A percentile compares a stretch with the other conserved stretches of the same genome.
Evolutionary conservation across 2,329 filamentous ascomycete genomes (phyloP).

Genomic region (Fusarium newnesense): DNA sequence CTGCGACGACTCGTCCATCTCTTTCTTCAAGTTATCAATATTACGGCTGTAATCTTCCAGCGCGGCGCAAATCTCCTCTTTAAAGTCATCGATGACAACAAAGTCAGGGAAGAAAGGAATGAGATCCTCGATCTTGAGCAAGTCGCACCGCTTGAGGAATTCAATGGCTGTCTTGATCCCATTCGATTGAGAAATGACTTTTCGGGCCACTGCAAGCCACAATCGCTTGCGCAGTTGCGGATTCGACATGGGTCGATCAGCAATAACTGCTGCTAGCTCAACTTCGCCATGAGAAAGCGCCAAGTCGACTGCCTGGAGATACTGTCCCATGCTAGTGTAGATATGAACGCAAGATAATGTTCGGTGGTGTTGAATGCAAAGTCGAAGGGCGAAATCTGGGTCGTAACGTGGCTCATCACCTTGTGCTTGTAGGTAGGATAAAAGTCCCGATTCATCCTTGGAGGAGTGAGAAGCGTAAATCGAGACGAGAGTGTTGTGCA

Average conservation of each 20-base stretch:
- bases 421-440: constrained; percentile 91
- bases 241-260: constrained; percentile 84
- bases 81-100: constrained; percentile 98
- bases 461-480: constrained; percentile 91
- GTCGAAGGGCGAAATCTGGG: constrained; percentile 91
- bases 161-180: constrained; percentile 95
- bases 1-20: constrained; percentile 94
- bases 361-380: constrained; percentile 94
- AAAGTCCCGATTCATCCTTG: constrained; percentile 83
- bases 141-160: constrained; percentile 89
- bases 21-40: constrained; percentile 86
- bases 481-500: constrained; percentile 97
- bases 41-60: constrained; percentile 92
- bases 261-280: constrained; percentile 88
- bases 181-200: constrained; percentile 86
- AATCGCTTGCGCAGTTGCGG: constrained; percentile 87
- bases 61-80: constrained; percentile 94
- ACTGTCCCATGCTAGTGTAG: constrained; percentile 96
- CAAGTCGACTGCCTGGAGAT: constrained; percentile 90
- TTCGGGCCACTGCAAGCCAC: constrained; percentile 94
- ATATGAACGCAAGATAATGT: constrained; percentile 97
- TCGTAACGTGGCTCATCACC: constrained; percentile 89
- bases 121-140: constrained; percentile 93
- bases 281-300: constrained; percentile 90
- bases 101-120: constrained; percentile 99